phyloP scores from a whole-genome alignment of 106 monocot species.

The Agapanthus africanus region DNA sequence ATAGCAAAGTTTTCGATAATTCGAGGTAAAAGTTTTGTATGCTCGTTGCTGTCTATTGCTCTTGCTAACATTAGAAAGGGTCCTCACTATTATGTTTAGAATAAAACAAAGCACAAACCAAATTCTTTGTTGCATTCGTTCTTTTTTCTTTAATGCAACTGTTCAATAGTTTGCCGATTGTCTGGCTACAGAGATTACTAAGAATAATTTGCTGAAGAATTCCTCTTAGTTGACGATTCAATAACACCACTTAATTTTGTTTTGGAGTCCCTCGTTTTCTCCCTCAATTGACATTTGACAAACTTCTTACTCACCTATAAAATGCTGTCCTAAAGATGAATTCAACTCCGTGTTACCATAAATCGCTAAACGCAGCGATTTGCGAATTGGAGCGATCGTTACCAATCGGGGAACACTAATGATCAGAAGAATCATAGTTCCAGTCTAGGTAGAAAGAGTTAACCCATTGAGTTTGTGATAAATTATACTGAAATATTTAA shows the following conservation, averaged over 20 bases:
- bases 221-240: not conserved
- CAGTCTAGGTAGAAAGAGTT: no score
- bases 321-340: not conserved
- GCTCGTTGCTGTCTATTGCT: not conserved
- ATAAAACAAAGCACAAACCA: not conserved
- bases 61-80: not conserved
- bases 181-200: not conserved
- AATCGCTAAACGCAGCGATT: no score
- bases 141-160: not conserved
- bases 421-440: no score
- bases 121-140: not conserved
- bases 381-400: no score
- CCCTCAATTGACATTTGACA: not conserved
- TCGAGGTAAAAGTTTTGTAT: constrained; percentile 11
- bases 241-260: not conserved
- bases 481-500: no score
- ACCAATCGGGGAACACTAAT: no score
- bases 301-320: not conserved
- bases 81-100: not conserved
- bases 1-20: constrained; percentile 7
- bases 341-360: no score
- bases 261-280: not conserved
- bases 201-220: not conserved
- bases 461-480: no score
- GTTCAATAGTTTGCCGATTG: no score